Evolutionary conservation across 192 early-diverging fungal species (phyloP).

Genomic region (Entomortierella lignicola): DNA sequence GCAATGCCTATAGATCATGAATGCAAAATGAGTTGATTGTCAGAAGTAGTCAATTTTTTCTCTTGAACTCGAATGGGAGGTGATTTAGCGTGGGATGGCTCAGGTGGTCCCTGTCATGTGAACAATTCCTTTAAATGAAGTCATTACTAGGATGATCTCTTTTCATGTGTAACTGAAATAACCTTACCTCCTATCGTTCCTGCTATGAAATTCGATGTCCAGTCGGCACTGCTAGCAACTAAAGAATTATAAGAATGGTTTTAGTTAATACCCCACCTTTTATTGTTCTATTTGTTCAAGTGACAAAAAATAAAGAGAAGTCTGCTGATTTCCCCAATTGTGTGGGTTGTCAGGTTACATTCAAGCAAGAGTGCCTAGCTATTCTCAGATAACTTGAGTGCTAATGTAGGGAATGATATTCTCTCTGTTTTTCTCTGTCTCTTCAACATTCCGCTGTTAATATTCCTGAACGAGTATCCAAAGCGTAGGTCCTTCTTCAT

Average conservation of each 20-base stretch:
- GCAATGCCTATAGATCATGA: slow-evolving; percentile 57
- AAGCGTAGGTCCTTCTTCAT: no score
- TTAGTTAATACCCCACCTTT: no score
- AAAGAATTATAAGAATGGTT: slow-evolving; percentile 11
- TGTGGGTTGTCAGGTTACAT: no score
- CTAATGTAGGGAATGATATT: neutral
- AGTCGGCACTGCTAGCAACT: slow-evolving; percentile 35
- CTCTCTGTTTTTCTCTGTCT: neutral
- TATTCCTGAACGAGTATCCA: neutral
- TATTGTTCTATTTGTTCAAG: no score
- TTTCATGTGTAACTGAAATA: neutral
- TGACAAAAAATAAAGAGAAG: no score
- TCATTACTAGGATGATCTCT: neutral
- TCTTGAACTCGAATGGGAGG: neutral
- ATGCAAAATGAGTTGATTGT: neutral
- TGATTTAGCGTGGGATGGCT: neutral
- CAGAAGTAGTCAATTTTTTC: neutral
- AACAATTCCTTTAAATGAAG: neutral
- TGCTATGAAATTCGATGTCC: slow-evolving; percentile 52
- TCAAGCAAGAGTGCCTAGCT: no score
- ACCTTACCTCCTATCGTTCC: slow-evolving; percentile 53
- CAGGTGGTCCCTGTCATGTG: no score
- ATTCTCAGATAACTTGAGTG: neutral
- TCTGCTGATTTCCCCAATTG: no score
- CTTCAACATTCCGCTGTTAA: neutral